Conservation (phyloP, 768 basidiomycete genomes). For the Kockovaella imperatae region DNA sequence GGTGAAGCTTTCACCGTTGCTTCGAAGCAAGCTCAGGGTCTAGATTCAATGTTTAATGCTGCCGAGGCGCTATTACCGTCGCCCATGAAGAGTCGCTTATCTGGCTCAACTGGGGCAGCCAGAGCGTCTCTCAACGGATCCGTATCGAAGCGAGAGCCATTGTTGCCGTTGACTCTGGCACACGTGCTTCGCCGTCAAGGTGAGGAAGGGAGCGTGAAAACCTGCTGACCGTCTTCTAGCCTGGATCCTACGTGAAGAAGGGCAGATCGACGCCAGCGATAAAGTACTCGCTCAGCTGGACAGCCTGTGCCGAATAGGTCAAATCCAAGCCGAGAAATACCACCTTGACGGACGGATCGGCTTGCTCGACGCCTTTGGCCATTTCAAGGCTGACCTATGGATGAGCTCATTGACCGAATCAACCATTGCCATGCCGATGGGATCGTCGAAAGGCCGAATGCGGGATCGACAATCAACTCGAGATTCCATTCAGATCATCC, state of each 20-base stretch:
- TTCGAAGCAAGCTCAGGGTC: conserved; percentile 45
- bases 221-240: conserved; percentile 4
- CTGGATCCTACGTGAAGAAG: conserved; percentile 21
- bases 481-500: conserved; percentile 50
- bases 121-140: conserved; percentile 2
- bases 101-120: conserved; percentile 28
- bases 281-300: conserved; percentile 52
- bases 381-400: conserved; percentile 78
- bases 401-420: conserved; percentile 85
- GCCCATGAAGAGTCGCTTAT: background rate
- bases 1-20: conserved; percentile 49
- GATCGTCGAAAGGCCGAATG: conserved; percentile 41
- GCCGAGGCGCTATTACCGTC: conserved; percentile 29
- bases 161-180: conserved; percentile 23
- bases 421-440: conserved; percentile 76
- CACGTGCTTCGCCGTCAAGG: conserved; percentile 37
- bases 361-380: conserved; percentile 65
- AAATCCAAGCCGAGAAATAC: conserved; percentile 61
- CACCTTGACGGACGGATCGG: conserved; percentile 69
- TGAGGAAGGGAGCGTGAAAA: conserved; percentile 6
- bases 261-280: conserved; percentile 46
- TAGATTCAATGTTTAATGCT: conserved; percentile 46
- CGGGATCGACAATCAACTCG: conserved; percentile 35
- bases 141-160: conserved; percentile 14
- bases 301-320: conserved; percentile 53